phyloP scores from a whole-genome alignment of 2,329 filamentous ascomycete species.

The Fusarium robinianum region DNA sequence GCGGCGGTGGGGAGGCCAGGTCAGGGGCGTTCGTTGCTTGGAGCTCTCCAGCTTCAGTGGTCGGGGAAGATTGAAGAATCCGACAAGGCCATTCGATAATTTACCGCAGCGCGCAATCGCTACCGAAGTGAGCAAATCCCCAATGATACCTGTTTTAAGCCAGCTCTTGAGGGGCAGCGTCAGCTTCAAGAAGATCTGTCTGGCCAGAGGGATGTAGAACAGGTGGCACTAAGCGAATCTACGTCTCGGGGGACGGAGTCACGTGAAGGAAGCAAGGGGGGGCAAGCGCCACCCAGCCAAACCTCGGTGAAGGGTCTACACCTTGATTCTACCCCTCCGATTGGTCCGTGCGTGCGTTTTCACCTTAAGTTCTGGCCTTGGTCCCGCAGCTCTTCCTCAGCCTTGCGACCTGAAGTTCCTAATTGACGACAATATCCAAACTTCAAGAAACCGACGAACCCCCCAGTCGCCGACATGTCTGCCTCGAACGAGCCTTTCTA shows the following conservation, averaged over 20 bases:
- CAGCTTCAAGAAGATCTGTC: slow-evolving; percentile 46
- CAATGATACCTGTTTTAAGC: slow-evolving; percentile 35
- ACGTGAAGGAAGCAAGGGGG: slow-evolving; percentile 40
- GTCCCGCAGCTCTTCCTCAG: slow-evolving; percentile 34
- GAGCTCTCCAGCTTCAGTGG: slow-evolving; percentile 32
- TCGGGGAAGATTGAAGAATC: slow-evolving; percentile 31
- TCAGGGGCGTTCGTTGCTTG: slow-evolving; percentile 32
- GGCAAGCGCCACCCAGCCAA: slow-evolving; percentile 10
- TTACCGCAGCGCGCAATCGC: slow-evolving; percentile 36
- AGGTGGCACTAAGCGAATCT: slow-evolving; percentile 47
- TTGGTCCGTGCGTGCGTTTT: slow-evolving; percentile 24
- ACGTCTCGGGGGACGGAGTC: slow-evolving; percentile 21
- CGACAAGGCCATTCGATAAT: slow-evolving; percentile 40
- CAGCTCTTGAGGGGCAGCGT: slow-evolving; percentile 38
- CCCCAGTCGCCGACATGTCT: slow-evolving; percentile 56
- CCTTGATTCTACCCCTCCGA: slow-evolving; percentile 31
- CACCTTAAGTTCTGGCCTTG: slow-evolving; percentile 13
- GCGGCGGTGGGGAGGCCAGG: slow-evolving; percentile 43
- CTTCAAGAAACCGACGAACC: slow-evolving; percentile 7
- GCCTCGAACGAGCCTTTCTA: slow-evolving; percentile 84
- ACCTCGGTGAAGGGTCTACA: slow-evolving; percentile 18
- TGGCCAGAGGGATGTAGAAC: slow-evolving; percentile 43
- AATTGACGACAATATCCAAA: slow-evolving; percentile 9
- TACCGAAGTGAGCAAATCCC: slow-evolving; percentile 37
- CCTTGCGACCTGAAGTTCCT: slow-evolving; percentile 24